These are phyloP conservation scores for Hypoxylon intermedium DNA, from an alignment of 495 filamentous ascomycete species.

Conservation along the genomic window DNA sequence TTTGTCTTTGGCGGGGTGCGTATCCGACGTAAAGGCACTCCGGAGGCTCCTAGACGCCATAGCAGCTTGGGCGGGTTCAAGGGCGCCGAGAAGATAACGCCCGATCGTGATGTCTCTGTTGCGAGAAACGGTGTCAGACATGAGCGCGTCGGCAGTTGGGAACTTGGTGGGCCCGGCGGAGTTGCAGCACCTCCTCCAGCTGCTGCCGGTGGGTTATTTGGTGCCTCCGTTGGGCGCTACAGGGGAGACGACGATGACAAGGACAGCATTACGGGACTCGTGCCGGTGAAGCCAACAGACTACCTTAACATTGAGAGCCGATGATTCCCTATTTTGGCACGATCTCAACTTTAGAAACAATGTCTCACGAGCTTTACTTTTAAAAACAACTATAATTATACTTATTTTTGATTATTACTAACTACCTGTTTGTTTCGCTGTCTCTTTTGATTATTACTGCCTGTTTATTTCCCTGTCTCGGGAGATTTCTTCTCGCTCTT, in stretches of 20 bases:
- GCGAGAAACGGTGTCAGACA: constrained; percentile 42
- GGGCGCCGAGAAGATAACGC: constrained; percentile 47
- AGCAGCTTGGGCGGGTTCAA: constrained; percentile 47
- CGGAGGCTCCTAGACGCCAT: constrained; percentile 8
- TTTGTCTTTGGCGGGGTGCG: constrained; percentile 42
- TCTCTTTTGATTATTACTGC: no score
- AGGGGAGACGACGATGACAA: constrained; percentile 11
- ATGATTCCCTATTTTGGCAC: no score
- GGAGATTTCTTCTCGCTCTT: no score
- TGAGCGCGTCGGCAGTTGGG: constrained; percentile 53
- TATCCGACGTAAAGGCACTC: constrained; percentile 25
- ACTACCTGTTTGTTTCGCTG: no score
- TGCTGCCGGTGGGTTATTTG: constrained; percentile 12
- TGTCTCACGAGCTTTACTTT: no score
- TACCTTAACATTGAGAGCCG: no score
- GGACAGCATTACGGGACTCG: constrained; percentile 16
- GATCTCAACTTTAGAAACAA: no score
- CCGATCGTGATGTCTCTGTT: constrained; percentile 47
- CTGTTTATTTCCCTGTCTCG: no score
- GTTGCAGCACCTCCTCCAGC: constrained; percentile 5
- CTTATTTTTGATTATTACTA: no score
- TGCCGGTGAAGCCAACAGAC: constrained; percentile 22
- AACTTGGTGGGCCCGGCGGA: constrained; percentile 32
- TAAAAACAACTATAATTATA: no score
- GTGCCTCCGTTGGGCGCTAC: constrained; percentile 10